Percentiles rank a stretch among this genome's conserved stretches.
These are phyloP conservation scores for Peronospora belbahrii DNA, from an alignment of 352 stramenopile genomes.

Conservation along the genomic window DNA sequence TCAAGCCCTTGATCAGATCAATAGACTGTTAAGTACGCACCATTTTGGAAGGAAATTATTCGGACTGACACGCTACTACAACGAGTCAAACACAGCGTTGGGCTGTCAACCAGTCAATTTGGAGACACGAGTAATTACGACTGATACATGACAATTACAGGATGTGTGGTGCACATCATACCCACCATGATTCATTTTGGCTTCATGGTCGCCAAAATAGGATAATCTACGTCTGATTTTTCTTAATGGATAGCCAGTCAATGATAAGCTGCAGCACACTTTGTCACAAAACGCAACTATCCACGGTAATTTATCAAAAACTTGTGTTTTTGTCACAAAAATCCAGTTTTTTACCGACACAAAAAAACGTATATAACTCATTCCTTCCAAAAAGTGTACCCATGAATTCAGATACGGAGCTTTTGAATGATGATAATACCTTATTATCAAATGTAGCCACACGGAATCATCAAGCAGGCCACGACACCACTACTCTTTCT, in stretches of 20 bases:
- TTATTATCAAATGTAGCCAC: neutral
- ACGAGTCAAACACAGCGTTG: neutral
- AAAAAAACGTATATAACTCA: conserved; percentile 9
- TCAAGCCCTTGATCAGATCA: neutral
- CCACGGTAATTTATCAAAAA: no score
- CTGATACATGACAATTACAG: no score
- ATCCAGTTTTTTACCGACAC: no score
- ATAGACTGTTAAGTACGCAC: conserved; percentile 13
- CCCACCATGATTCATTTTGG: no score
- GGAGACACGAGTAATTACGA: conserved; percentile 10
- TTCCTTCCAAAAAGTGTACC: neutral
- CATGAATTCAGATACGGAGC: neutral
- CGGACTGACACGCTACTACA: conserved; percentile 23
- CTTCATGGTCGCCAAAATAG: no score
- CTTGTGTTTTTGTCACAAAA: no score
- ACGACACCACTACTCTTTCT: neutral
- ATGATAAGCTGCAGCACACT: no score
- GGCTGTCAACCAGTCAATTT: conserved; percentile 27
- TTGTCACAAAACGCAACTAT: no score
- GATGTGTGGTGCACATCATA: no score
- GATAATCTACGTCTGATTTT: no score
- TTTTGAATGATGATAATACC: neutral
- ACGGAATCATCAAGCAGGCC: no score
- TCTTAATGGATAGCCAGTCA: no score
- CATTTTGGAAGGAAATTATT: conserved; percentile 41